These are phyloP conservation scores for Medicago ruthenica DNA, from an alignment of 306 rosid species.

Conservation along the genomic window DNA sequence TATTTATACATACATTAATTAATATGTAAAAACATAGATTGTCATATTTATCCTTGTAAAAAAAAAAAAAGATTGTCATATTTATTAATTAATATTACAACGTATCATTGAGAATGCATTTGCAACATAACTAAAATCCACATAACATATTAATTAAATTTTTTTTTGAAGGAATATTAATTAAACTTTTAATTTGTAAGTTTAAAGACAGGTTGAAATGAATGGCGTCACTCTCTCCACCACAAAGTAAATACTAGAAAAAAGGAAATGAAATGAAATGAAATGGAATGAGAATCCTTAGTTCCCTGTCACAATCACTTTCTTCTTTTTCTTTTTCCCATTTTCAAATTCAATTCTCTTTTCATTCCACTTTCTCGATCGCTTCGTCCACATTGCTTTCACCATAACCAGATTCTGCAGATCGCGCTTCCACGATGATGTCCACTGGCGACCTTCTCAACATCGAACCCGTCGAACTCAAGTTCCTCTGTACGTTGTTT, in stretches of 20 bases:
- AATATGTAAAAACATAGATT: too few relatives aligned
- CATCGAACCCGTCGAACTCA: conserved; percentile 90
- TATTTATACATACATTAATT: too few relatives aligned
- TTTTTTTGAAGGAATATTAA: too few relatives aligned
- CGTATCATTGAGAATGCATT: too few relatives aligned
- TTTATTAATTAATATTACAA: too few relatives aligned
- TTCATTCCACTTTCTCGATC: conserved; percentile 42
- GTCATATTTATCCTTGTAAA: too few relatives aligned
- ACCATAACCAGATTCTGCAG: conserved; percentile 13
- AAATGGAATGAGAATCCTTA: conserved; percentile 39
- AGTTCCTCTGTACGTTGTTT: conserved; percentile 66
- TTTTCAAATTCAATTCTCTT: conserved; percentile 23
- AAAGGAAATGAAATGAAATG: conserved; percentile 34
- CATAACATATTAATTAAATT: too few relatives aligned
- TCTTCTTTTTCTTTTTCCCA: neutral
- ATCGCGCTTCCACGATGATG: conserved; percentile 58
- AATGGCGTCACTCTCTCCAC: conserved; percentile 34
- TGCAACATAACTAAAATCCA: too few relatives aligned
- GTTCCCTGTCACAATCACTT: conserved; percentile 15
- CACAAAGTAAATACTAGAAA: conserved; percentile 42
- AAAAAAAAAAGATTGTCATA: too few relatives aligned
- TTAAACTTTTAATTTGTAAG: neutral
- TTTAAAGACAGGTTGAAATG: conserved; percentile 25
- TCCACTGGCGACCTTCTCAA: conserved; percentile 85
- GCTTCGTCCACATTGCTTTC: conserved; percentile 42